A percentile compares a stretch with the other conserved stretches of the same genome.
Conservation (phyloP, 1,284 basidiomycete genomes). For the Puccinia triticina region DNA sequence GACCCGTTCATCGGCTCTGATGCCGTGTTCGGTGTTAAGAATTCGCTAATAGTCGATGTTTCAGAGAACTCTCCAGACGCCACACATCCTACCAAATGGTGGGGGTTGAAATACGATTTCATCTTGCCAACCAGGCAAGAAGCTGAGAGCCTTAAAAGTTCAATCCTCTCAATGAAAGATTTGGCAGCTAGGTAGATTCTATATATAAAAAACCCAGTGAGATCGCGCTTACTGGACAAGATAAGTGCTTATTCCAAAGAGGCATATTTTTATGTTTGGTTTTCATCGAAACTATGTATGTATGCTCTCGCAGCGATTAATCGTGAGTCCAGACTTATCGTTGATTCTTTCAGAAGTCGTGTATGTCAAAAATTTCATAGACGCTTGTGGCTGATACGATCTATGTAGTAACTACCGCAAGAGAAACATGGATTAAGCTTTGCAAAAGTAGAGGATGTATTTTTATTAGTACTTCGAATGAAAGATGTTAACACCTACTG, state of each 20-base stretch:
- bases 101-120: conserved; percentile 67
- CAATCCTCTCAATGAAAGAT: not conserved
- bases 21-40: conserved; percentile 75
- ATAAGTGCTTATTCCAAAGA: not conserved
- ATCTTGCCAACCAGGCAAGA: conserved; percentile 63
- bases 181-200: not conserved
- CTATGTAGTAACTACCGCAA: no score
- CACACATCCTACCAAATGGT: conserved; percentile 60
- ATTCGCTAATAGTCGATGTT: conserved; percentile 58
- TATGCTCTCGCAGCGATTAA: not conserved
- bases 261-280: no score
- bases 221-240: not conserved
- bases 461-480: no score
- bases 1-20: conserved; percentile 72
- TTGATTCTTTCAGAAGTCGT: no score
- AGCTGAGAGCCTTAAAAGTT: conserved; percentile 60
- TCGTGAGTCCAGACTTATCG: not conserved
- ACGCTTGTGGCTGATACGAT: no score
- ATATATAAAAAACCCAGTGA: not conserved
- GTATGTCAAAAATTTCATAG: no score
- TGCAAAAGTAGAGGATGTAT: no score
- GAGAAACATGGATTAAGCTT: no score
- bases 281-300: not conserved
- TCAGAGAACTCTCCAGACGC: conserved; percentile 59
- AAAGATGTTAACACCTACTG: no score